These are phyloP conservation scores for Hippophae gyantsensis DNA, from an alignment of 306 rosid genomes.

Conservation along the genomic window DNA sequence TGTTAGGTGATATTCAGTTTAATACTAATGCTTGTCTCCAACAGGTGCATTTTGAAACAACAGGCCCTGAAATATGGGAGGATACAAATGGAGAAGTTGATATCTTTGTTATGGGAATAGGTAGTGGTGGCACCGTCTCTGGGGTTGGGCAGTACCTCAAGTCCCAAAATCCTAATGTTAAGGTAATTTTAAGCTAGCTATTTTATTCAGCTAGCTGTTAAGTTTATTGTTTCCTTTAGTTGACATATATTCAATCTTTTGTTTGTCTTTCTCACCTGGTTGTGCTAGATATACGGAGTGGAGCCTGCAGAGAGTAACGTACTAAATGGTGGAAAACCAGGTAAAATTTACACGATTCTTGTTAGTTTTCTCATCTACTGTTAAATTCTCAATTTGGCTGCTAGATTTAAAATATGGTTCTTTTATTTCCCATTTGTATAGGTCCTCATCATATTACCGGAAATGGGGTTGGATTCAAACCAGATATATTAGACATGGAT, in stretches of 20 bases:
- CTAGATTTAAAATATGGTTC: conserved; percentile 8
- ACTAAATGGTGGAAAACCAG: conserved; percentile 91
- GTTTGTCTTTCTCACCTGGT: conserved; percentile 9
- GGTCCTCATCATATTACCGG: conserved; percentile 93
- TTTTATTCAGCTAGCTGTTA: background rate
- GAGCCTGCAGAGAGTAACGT: conserved; percentile 90
- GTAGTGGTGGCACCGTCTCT: conserved; percentile 93
- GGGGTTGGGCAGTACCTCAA: conserved; percentile 97
- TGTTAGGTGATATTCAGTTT: background rate
- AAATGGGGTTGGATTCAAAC: conserved; percentile 90
- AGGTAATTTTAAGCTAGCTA: conserved; percentile 31
- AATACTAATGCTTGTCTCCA: background rate
- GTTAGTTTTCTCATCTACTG: background rate
- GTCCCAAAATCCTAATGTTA: conserved; percentile 72
- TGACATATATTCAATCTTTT: conserved; percentile 10
- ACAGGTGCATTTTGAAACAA: conserved; percentile 92
- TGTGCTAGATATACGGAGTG: conserved; percentile 61
- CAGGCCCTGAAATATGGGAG: conserved; percentile 99
- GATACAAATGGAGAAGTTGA: conserved; percentile 87
- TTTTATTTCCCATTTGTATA: conserved; percentile 20
- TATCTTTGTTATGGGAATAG: conserved; percentile 96
- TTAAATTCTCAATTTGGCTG: background rate
- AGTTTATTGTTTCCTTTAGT: background rate
- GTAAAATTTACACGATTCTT: conserved; percentile 21
- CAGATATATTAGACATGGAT: conserved; percentile 93